Evolutionary conservation across 345 rosid species (phyloP).

Genomic region (Eucalyptus pauciflora): DNA sequence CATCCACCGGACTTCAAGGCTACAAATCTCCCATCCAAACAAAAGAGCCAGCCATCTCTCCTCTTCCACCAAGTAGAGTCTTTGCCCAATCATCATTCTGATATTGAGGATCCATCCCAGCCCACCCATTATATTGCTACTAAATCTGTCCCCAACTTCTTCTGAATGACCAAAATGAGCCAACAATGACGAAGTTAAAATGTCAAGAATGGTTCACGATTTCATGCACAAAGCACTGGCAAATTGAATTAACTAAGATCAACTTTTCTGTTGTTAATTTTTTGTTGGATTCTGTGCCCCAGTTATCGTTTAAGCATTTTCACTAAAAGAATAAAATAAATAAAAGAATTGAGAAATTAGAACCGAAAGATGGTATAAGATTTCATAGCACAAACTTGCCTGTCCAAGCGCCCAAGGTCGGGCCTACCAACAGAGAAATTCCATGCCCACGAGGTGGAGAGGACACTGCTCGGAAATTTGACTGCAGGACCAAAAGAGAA

Average conservation of each 20-base stretch:
- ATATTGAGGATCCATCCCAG: background rate
- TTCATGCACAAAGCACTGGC: background rate
- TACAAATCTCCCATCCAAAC: background rate
- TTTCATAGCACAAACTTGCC: background rate
- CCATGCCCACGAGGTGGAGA: too few species aligned
- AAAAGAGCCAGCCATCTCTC: background rate
- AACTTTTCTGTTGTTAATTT: fast-evolving
- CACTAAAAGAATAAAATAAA: background rate
- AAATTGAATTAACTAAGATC: background rate
- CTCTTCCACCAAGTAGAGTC: background rate
- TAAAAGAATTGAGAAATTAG: too few species aligned
- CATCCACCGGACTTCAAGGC: background rate
- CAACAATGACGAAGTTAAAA: too few species aligned
- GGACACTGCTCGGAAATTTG: too few species aligned
- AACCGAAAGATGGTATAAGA: too few species aligned
- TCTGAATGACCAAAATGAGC: background rate
- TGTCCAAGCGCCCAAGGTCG: background rate
- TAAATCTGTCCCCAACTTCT: background rate
- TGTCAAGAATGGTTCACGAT: background rate
- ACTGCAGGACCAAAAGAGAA: too few species aligned
- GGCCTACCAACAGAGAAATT: background rate
- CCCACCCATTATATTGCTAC: background rate
- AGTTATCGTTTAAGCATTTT: background rate
- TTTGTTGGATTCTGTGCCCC: background rate
- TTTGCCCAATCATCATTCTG: background rate